These are phyloP conservation scores for Alternaria infectoria DNA, from an alignment of 2,329 filamentous ascomycete genomes.

Conservation along the genomic window DNA sequence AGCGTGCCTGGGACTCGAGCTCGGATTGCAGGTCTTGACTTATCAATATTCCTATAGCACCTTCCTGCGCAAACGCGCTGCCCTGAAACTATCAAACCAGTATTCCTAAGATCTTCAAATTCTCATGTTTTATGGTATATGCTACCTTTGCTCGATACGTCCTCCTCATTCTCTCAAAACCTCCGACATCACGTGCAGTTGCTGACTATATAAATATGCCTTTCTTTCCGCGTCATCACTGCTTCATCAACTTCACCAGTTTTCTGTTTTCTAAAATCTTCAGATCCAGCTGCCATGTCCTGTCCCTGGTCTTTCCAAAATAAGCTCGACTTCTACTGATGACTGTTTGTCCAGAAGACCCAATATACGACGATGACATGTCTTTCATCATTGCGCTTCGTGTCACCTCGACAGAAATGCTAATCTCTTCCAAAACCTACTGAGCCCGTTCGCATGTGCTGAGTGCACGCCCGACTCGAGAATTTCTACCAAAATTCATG, in stretches of 20 bases:
- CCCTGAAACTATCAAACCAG: background rate
- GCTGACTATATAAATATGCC: too few species aligned
- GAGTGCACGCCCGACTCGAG: background rate
- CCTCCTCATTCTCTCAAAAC: rapidly evolving
- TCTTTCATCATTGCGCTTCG: too few species aligned
- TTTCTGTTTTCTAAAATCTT: background rate
- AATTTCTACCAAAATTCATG: background rate
- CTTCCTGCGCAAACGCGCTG: background rate
- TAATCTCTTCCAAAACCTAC: background rate
- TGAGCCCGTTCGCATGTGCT: too few species aligned
- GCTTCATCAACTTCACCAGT: background rate
- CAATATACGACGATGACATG: too few species aligned
- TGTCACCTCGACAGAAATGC: too few species aligned
- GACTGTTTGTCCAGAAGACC: too few species aligned
- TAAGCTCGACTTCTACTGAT: too few species aligned
- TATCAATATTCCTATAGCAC: background rate
- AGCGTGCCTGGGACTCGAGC: background rate
- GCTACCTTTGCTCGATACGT: background rate
- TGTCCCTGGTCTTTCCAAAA: too few species aligned
- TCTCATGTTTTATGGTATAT: rapidly evolving
- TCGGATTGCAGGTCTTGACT: background rate
- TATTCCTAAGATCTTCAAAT: rapidly evolving
- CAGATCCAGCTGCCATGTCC: too few species aligned
- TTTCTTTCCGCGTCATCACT: too few species aligned
- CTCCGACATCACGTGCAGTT: background rate